Conservation (phyloP, 192 early-diverging fungal genomes). For the Coemansia sp. region DNA sequence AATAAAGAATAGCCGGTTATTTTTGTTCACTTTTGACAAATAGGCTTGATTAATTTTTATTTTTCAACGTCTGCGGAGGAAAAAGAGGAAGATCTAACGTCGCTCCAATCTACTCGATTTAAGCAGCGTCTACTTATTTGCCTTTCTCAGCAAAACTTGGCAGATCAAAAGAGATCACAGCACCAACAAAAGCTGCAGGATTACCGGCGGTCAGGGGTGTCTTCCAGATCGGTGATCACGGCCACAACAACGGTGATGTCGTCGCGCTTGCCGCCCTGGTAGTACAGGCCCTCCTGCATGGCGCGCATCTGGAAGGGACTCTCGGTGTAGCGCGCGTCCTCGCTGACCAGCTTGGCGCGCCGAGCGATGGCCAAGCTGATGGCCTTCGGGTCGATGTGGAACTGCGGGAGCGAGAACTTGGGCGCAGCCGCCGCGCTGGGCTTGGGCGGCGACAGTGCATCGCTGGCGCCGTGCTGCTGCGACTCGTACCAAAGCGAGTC, state of each 20-base stretch:
- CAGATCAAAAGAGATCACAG: background rate
- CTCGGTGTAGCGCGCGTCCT: conserved; percentile 72
- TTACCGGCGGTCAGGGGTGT: conserved; percentile 69
- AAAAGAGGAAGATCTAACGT: background rate
- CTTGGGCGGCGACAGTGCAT: conserved; percentile 8
- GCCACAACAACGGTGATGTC: conserved; percentile 92
- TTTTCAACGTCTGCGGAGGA: too few relatives aligned
- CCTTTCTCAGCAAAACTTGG: background rate
- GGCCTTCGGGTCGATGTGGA: conserved; percentile 66
- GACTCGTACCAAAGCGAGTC: conserved; percentile 56
- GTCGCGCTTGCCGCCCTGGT: conserved; percentile 93
- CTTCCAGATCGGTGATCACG: conserved; percentile 75
- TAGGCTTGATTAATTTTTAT: too few relatives aligned
- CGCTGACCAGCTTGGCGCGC: conserved; percentile 74
- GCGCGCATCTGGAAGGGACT: conserved; percentile 93
- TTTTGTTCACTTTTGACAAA: too few relatives aligned
- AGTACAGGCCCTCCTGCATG: conserved; percentile 90
- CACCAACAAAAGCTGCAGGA: background rate
- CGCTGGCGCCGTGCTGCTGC: conserved; percentile 19
- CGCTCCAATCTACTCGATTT: background rate
- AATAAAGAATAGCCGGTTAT: too few relatives aligned
- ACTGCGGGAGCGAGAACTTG: conserved; percentile 45
- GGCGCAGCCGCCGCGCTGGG: conserved; percentile 13
- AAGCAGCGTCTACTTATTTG: background rate
- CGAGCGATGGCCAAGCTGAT: conserved; percentile 81